Evolutionary conservation across 768 basidiomycete genomes (phyloP), one percentile per base, ranked within the genome.

Genomic region (Phylloporus rhodoxanthus): DNA sequence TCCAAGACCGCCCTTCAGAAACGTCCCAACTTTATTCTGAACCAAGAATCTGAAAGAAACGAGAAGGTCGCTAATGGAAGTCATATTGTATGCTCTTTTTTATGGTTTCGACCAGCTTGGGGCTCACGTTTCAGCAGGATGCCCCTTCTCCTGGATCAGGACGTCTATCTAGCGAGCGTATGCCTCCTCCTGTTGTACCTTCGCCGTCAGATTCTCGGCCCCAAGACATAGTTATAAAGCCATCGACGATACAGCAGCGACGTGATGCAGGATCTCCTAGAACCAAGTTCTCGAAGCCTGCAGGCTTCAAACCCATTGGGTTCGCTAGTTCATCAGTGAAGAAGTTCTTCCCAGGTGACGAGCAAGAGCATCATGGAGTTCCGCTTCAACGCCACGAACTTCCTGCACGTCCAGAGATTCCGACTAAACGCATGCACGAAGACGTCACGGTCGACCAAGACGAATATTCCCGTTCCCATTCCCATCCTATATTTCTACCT

Each of bases 341-440:
- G 64, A 77, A 75, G 58, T 92, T 92, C 68, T 93, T 93, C 62
- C 89, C 90, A 19, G 80, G 77, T 1, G 88, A 91, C 43, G 88
- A 91, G 17, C 86, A 87, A 30, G 74, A 79, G 56, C 73, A 75
- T 28, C 58, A 61, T 46, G 63, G 62, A 26, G 51, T 65, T 37
- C 41, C 53, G 52, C 48, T 28, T 40, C 50, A 51, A 46, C 57
- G 20, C 43, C 53, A 58, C 7, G 61, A 48, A 7, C 47, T 49
- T 44, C 53, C 58, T 26, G 17, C 34, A 28, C 59, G 59, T 29
- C 55, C 61, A 7, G 67, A 58, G 39, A 25, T 67, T 9, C 68
- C 68, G 26, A 26, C 41, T 3, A 69, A 67, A 39, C 66, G 68
- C 32, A 4, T 55, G 13, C 57, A 59, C 23, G 63, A 66, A 42